Percentiles rank a stretch among this genome's conserved stretches.
Conservation (phyloP, 75 land plant genomes). For the Selaginella tamariscina region DNA sequence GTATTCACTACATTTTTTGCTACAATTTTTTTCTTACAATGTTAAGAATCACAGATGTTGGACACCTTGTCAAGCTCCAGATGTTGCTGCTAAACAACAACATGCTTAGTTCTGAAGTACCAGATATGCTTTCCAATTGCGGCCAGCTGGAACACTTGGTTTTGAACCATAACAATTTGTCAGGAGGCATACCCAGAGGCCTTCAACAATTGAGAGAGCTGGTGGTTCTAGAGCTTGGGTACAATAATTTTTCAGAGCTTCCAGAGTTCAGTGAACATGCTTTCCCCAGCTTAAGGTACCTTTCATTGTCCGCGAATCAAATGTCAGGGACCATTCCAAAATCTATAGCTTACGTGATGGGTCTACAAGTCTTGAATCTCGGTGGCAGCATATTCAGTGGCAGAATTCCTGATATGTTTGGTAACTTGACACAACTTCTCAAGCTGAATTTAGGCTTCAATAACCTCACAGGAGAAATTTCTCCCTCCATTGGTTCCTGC, state of each 20-base stretch:
- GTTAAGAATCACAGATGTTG: background rate
- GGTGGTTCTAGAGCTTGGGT: background rate
- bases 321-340: background rate
- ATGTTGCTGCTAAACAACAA: background rate
- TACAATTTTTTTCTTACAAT: background rate
- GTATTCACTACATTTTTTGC: background rate
- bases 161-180: background rate
- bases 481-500: conserved; percentile 3
- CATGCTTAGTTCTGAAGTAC: background rate
- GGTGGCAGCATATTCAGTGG: background rate
- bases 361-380: conserved; percentile 1
- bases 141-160: background rate
- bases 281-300: background rate
- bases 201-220: background rate
- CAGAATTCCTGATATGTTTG: background rate
- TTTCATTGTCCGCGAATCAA: background rate
- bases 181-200: background rate
- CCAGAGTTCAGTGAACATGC: background rate
- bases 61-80: background rate
- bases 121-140: background rate
- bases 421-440: background rate
- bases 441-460: background rate
- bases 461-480: conserved; percentile 3
- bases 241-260: background rate
- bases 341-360: background rate